phyloP scores from a whole-genome alignment of 2,329 filamentous ascomycete genomes.

The Penicillium hordei region DNA sequence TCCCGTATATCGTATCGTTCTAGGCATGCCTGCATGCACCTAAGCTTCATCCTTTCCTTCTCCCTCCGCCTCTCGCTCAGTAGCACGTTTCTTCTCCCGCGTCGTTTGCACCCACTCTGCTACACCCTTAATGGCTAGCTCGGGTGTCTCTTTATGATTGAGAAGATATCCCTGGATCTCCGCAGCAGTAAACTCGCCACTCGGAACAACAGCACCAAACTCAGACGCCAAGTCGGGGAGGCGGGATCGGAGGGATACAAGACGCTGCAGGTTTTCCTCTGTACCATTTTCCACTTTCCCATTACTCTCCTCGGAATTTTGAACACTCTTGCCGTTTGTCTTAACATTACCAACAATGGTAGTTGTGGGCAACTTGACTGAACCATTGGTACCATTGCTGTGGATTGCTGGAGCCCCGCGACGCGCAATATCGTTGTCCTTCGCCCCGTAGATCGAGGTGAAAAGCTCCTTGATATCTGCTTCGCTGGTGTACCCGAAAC shows the following conservation, averaged over 20 bases:
- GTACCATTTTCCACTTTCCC: neutral
- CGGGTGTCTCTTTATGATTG: constrained; percentile 35
- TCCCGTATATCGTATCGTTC: neutral
- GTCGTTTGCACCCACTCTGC: constrained; percentile 31
- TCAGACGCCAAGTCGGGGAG: constrained; percentile 28
- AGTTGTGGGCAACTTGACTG: neutral
- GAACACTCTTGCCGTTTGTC: neutral
- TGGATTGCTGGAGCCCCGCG: neutral
- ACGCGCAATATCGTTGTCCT: constrained; percentile 32
- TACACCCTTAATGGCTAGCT: constrained; percentile 32
- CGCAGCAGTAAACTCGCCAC: constrained; percentile 39
- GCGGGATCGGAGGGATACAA: constrained; percentile 17
- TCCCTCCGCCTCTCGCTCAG: constrained; percentile 10
- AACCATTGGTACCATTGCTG: constrained; percentile 7
- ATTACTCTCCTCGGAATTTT: neutral
- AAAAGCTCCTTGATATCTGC: constrained; percentile 43
- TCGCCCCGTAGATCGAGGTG: constrained; percentile 37
- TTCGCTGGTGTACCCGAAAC: constrained; percentile 50
- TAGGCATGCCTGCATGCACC: neutral
- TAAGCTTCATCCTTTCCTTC: constrained; percentile 10
- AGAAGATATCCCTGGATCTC: constrained; percentile 46
- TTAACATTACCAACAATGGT: constrained; percentile 1
- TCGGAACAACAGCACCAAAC: constrained; percentile 36
- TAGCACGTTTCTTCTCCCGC: constrained; percentile 27
- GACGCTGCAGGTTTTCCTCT: neutral